phyloP scores from a whole-genome alignment of 495 filamentous ascomycete species.

The Aspergillus cristatus region DNA sequence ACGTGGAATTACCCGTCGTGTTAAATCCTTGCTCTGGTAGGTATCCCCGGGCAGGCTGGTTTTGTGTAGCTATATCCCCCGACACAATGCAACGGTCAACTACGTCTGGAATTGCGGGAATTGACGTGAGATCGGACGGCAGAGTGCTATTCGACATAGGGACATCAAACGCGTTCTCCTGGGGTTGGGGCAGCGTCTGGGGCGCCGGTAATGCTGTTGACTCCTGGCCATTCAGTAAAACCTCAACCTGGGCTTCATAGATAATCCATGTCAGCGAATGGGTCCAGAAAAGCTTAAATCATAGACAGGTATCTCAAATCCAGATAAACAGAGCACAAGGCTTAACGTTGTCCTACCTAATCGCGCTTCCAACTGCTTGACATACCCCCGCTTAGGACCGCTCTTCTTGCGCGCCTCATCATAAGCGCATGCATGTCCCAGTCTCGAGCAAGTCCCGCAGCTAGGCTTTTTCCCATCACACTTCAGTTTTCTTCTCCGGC shows the following conservation, averaged over 20 bases:
- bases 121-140: constrained; percentile 12
- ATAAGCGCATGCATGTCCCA: constrained; percentile 88
- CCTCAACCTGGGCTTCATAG: constrained; percentile 82
- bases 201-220: constrained; percentile 13
- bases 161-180: constrained; percentile 16
- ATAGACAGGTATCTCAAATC: too few species aligned
- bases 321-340: background rate
- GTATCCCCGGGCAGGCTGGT: constrained; percentile 11
- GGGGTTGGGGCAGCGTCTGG: constrained; percentile 8
- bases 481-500: constrained; percentile 84
- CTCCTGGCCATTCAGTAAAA: constrained; percentile 63
- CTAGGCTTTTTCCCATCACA: constrained; percentile 66
- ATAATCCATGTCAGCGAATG: constrained; percentile 13
- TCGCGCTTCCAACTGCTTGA: constrained; percentile 92
- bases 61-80: constrained; percentile 18
- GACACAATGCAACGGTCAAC: constrained; percentile 15
- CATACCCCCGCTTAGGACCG: constrained; percentile 94
- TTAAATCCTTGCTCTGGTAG: constrained; percentile 9
- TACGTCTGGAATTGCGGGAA: constrained; percentile 20
- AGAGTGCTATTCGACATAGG: constrained; percentile 15
- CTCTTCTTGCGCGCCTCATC: constrained; percentile 97
- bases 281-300: background rate
- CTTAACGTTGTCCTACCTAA: constrained; percentile 51
- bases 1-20: constrained; percentile 46
- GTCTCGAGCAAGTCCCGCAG: constrained; percentile 83